Percentiles rank a stretch among this genome's conserved stretches.
phyloP scores from a whole-genome alignment of 2,329 filamentous ascomycete species.

The Biscogniauxia mediterranea region DNA sequence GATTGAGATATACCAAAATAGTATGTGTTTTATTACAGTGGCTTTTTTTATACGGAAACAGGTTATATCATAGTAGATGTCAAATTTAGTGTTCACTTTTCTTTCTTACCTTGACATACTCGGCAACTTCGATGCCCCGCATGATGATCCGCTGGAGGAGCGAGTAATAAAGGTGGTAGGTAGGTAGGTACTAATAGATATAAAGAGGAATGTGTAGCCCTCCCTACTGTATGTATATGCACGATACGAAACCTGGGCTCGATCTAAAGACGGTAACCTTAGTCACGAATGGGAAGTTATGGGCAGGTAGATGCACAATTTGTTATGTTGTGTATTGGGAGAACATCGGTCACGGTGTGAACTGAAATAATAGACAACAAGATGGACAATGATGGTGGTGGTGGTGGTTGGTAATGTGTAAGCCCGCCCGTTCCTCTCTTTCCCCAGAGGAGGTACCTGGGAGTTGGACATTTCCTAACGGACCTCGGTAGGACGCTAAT shows the following conservation, averaged over 20 bases:
- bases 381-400: no score
- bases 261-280: background rate
- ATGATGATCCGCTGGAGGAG: conserved; percentile 45
- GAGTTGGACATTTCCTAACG: no score
- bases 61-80: background rate
- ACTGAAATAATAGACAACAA: no score
- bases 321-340: background rate
- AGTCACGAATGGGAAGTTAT: no score
- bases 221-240: background rate
- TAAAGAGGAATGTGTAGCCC: no score
- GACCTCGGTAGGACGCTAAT: no score
- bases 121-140: conserved; percentile 70
- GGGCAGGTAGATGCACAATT: no score
- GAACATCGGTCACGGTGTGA: background rate
- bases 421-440: background rate
- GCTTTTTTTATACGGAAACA: background rate
- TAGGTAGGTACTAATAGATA: no score
- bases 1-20: background rate
- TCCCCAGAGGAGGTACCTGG: background rate
- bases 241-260: background rate
- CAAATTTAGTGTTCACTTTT: background rate
- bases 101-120: conserved; percentile 68
- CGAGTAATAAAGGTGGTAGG: no score
- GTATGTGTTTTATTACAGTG: no score
- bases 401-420: no score